phyloP scores from a whole-genome alignment of 177 flowering plant genomes.

The Tripterygium wilfordii region DNA sequence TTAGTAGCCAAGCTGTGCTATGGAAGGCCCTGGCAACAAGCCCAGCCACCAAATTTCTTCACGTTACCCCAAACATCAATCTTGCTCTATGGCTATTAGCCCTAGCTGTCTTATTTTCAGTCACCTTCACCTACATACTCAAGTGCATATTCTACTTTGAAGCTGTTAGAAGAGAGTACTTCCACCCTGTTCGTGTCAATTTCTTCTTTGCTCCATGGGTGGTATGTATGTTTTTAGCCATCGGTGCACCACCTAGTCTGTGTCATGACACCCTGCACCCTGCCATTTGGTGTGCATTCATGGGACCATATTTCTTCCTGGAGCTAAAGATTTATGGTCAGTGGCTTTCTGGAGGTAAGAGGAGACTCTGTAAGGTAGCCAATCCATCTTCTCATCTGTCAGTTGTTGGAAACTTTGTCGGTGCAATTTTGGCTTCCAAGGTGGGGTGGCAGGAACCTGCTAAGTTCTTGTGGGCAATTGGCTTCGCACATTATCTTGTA shows the following conservation, averaged over 20 bases:
- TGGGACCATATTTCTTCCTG: constrained; percentile 66
- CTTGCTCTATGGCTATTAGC: constrained; percentile 73
- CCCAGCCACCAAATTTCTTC: constrained; percentile 78
- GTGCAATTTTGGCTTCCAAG: constrained; percentile 78
- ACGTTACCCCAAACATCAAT: constrained; percentile 58
- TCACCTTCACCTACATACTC: constrained; percentile 57
- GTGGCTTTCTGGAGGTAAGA: constrained; percentile 93
- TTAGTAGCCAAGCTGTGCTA: constrained; percentile 90
- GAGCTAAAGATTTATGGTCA: constrained; percentile 96
- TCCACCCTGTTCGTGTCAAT: constrained; percentile 85
- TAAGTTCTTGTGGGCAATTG: constrained; percentile 93
- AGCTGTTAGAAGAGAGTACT: constrained; percentile 83
- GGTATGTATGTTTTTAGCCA: constrained; percentile 85
- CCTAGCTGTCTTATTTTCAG: constrained; percentile 37
- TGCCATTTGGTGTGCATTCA: constrained; percentile 69
- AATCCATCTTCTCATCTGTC: constrained; percentile 93
- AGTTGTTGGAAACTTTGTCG: constrained; percentile 92
- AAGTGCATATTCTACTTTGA: constrained; percentile 85
- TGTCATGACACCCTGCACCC: constrained; percentile 47
- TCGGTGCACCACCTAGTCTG: constrained; percentile 55
- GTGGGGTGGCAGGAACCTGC: constrained; percentile 87
- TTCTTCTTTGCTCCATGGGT: constrained; percentile 99
- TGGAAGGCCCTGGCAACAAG: constrained; percentile 76
- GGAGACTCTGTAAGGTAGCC: constrained; percentile 81
- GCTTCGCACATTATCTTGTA: constrained; percentile 89